phyloP scores from a whole-genome alignment of 768 basidiomycete species.

The Lactifluus volemus region DNA sequence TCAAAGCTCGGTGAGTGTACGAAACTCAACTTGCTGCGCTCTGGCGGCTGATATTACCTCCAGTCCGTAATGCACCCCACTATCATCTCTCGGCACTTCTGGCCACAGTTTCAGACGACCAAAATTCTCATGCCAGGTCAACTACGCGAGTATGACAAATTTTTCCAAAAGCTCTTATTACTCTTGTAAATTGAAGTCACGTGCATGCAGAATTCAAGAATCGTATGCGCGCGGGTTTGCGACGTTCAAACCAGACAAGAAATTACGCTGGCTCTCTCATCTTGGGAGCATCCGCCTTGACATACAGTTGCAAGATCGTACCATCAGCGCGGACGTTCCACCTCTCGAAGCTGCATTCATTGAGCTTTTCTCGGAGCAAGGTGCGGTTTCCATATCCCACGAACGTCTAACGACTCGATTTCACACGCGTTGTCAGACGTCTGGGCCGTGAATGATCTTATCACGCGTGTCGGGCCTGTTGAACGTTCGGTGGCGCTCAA shows the following conservation, averaged over 20 bases:
- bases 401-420: neutral
- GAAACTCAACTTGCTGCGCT: neutral
- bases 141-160: slow-evolving; percentile 54
- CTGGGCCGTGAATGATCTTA: slow-evolving; percentile 67
- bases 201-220: slow-evolving; percentile 57
- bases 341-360: slow-evolving; percentile 89
- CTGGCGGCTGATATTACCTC: neutral
- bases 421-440: slow-evolving; percentile 34
- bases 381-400: slow-evolving; percentile 31
- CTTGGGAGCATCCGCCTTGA: slow-evolving; percentile 79
- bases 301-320: slow-evolving; percentile 76
- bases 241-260: slow-evolving; percentile 89
- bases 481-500: slow-evolving; percentile 59
- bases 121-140: slow-evolving; percentile 78
- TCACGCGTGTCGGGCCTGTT: slow-evolving; percentile 51
- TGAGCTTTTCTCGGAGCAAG: slow-evolving; percentile 69
- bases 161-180: neutral
- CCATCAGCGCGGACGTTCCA: slow-evolving; percentile 62
- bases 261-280: slow-evolving; percentile 80
- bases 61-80: slow-evolving; percentile 77
- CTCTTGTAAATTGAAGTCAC: neutral
- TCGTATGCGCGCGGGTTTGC: slow-evolving; percentile 69
- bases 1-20: slow-evolving; percentile 46
- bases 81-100: slow-evolving; percentile 90
- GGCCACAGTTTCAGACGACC: slow-evolving; percentile 77